Conservation (phyloP, 2,329 filamentous ascomycete genomes). For the Remersonia thermophila region DNA sequence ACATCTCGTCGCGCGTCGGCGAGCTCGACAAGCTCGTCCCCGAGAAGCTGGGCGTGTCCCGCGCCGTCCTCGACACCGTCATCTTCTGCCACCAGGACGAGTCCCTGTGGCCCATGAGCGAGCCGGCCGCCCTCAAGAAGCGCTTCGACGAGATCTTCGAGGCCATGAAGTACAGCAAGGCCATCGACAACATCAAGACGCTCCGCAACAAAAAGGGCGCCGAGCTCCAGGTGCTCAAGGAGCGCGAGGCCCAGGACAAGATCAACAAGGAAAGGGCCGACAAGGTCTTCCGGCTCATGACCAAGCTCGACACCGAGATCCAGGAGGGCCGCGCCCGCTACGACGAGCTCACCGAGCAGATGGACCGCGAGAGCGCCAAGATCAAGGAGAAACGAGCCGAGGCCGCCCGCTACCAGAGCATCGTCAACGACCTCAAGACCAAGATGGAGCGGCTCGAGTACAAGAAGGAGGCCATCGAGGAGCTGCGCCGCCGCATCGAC, state of each 20-base stretch:
- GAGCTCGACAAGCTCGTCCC: slow-evolving; percentile 80
- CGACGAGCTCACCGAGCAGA: slow-evolving; percentile 45
- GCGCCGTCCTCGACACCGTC: slow-evolving; percentile 81
- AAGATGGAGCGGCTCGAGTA: slow-evolving; percentile 65
- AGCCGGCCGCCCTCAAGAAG: slow-evolving; percentile 75
- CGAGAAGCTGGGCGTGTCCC: slow-evolving; percentile 75
- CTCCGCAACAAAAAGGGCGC: slow-evolving; percentile 73
- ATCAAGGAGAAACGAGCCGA: slow-evolving; percentile 58
- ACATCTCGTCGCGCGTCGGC: slow-evolving; percentile 65
- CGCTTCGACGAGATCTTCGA: slow-evolving; percentile 97
- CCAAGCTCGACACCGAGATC: slow-evolving; percentile 51
- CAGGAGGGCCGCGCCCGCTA: slow-evolving; percentile 47
- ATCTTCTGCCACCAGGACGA: slow-evolving; percentile 99
- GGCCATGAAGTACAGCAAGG: slow-evolving; percentile 91
- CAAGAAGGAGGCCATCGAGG: slow-evolving; percentile 56
- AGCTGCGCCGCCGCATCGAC: slow-evolving; percentile 59
- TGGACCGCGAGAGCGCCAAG: slow-evolving; percentile 36
- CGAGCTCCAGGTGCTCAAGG: slow-evolving; percentile 59
- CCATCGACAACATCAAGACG: slow-evolving; percentile 85
- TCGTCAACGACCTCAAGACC: slow-evolving; percentile 62
- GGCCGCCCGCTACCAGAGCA: slow-evolving; percentile 59
- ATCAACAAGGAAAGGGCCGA: slow-evolving; percentile 76
- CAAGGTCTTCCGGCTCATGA: slow-evolving; percentile 50
- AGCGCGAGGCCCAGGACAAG: slow-evolving; percentile 66
- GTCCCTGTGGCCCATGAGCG: slow-evolving; percentile 90